A percentile compares a stretch with the other conserved stretches of the same genome.
Evolutionary conservation across 768 basidiomycete species (phyloP).

Genomic region (Sutorius australiensis): DNA sequence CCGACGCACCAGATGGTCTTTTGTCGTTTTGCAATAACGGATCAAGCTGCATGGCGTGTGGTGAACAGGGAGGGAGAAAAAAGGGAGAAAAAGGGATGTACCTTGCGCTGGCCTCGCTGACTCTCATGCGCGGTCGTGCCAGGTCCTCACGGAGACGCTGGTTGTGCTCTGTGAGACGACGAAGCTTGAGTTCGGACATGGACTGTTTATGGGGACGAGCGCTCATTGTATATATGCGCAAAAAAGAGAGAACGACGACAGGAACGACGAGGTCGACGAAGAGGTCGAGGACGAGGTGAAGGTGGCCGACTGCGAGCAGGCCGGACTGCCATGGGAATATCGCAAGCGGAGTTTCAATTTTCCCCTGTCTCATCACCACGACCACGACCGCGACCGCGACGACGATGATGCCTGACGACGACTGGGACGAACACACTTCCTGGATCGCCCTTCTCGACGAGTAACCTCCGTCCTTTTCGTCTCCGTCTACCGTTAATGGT

Average conservation of each 20-base stretch:
- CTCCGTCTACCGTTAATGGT: neutral
- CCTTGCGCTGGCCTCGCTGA: slow-evolving; percentile 90
- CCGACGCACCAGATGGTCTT: slow-evolving; percentile 77
- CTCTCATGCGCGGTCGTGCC: slow-evolving; percentile 79
- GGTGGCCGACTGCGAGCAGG: slow-evolving; percentile 8
- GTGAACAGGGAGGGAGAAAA: neutral
- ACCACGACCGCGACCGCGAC: neutral
- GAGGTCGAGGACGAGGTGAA: slow-evolving; percentile 11
- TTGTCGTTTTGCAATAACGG: slow-evolving; percentile 90
- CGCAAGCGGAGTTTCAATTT: slow-evolving; percentile 19
- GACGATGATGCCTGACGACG: neutral
- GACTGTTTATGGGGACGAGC: slow-evolving; percentile 84
- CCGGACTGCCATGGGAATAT: slow-evolving; percentile 7
- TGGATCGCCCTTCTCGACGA: slow-evolving; percentile 29
- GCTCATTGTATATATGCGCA: slow-evolving; percentile 47
- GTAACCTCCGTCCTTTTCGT: slow-evolving; percentile 5
- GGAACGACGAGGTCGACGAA: neutral
- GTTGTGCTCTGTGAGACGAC: slow-evolving; percentile 91
- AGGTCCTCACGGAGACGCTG: slow-evolving; percentile 87
- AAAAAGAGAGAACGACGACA: neutral
- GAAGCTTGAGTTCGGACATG: slow-evolving; percentile 96
- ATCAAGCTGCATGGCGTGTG: slow-evolving; percentile 59
- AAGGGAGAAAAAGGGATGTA: slow-evolving; percentile 25
- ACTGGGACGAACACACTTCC: slow-evolving; percentile 29
- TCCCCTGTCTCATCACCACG: slow-evolving; percentile 4